Evolutionary conservation across 345 rosid genomes (phyloP).

Genomic region (Populus tremula): DNA sequence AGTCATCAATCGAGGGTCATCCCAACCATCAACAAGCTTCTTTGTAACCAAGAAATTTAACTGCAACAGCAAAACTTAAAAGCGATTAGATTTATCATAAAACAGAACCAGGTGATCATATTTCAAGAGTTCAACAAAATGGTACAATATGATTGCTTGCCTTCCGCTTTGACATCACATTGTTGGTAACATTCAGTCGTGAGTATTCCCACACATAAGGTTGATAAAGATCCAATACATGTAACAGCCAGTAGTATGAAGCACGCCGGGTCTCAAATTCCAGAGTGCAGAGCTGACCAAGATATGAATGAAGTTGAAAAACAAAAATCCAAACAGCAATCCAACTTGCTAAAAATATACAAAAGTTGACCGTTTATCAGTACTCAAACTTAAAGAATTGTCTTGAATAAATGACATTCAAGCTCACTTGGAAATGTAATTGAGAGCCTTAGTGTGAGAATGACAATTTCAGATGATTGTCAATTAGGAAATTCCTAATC

Average conservation of each 20-base stretch:
- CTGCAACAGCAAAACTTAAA: slow-evolving; percentile 42
- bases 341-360: neutral
- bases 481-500: neutral
- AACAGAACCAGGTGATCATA: slow-evolving; percentile 13
- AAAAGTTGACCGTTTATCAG: neutral
- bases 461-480: neutral
- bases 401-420: neutral
- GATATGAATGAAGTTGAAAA: neutral
- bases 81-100: neutral
- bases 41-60: slow-evolving; percentile 76
- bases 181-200: slow-evolving; percentile 79
- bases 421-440: neutral
- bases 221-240: slow-evolving; percentile 75
- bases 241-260: slow-evolving; percentile 90
- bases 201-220: slow-evolving; percentile 99
- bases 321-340: neutral
- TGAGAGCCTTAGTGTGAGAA: neutral
- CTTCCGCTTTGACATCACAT: slow-evolving; percentile 98
- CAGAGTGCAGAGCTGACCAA: slow-evolving; percentile 62
- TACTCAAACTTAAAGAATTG: neutral
- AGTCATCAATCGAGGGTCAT: slow-evolving; percentile 98
- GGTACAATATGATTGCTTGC: slow-evolving; percentile 32
- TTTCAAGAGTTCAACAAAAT: slow-evolving; percentile 12
- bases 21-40: slow-evolving; percentile 96
- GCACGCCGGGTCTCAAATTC: slow-evolving; percentile 93